Conservation (phyloP, 2,329 filamentous ascomycete genomes). For the Ophiosphaerella herpotricha region DNA sequence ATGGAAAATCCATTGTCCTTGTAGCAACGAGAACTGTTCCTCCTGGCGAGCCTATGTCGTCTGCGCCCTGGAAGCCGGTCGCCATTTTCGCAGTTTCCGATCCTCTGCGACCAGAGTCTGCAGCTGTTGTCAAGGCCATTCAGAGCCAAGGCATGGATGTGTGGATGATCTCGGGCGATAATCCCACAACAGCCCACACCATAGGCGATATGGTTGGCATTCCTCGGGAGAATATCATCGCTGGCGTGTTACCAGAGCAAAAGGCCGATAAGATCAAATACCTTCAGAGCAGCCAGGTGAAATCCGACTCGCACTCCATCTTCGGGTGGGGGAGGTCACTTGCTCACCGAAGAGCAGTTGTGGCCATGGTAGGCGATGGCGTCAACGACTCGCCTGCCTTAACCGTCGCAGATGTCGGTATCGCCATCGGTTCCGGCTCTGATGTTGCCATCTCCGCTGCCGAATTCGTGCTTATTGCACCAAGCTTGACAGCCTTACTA, state of each 20-base stretch:
- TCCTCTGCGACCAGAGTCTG: conserved; percentile 75
- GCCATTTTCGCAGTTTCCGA: conserved; percentile 79
- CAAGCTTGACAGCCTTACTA: conserved; percentile 70
- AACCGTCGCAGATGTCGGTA: conserved; percentile 80
- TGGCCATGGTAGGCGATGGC: conserved; percentile 86
- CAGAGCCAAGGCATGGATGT: conserved; percentile 70
- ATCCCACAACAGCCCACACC: conserved; percentile 78
- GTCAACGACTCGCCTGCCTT: conserved; percentile 86
- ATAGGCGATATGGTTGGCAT: conserved; percentile 80
- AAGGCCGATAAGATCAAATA: conserved; percentile 73
- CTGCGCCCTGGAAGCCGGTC: conserved; percentile 52
- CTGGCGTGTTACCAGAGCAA: conserved; percentile 81
- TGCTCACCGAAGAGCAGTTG: conserved; percentile 55
- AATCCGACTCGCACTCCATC: conserved; percentile 4
- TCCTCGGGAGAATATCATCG: conserved; percentile 73
- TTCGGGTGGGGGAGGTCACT: conserved; percentile 14
- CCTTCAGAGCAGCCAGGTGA: conserved; percentile 44
- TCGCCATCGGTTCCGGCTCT: conserved; percentile 78
- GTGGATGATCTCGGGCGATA: conserved; percentile 94
- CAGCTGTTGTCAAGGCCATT: conserved; percentile 66
- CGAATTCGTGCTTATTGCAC: conserved; percentile 78
- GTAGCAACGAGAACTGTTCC: conserved; percentile 30
- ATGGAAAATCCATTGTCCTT: conserved; percentile 50
- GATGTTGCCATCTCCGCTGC: conserved; percentile 83
- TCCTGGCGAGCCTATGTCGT: neutral